These are phyloP conservation scores for Biscogniauxia marginata DNA, from an alignment of 2,329 filamentous ascomycete species.

Conservation along the genomic window DNA sequence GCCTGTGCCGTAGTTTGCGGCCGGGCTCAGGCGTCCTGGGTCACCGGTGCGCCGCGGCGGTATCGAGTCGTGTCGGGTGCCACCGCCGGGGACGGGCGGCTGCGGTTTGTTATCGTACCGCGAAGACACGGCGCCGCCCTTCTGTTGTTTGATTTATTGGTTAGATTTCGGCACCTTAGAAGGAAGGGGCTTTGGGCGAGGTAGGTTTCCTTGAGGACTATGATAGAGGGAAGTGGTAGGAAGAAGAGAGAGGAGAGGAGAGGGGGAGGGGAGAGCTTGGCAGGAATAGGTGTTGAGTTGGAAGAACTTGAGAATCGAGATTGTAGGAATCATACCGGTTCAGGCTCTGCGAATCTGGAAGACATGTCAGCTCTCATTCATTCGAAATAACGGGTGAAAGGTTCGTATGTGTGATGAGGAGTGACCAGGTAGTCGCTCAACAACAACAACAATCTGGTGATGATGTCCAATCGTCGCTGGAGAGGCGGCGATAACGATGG, in stretches of 20 bases:
- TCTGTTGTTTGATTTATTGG: conserved; percentile 34
- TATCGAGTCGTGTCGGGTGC: conserved; percentile 31
- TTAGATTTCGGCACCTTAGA: conserved; percentile 11
- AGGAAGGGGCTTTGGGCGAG: not conserved
- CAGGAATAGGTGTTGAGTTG: not conserved
- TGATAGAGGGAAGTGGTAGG: not conserved
- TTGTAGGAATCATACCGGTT: too few relatives aligned
- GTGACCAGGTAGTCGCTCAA: too few relatives aligned
- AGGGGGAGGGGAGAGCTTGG: not conserved
- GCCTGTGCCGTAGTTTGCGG: conserved; percentile 10
- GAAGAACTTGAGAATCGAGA: too few relatives aligned
- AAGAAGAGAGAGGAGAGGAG: not conserved
- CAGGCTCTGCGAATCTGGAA: conserved; percentile 51
- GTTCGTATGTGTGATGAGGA: too few relatives aligned
- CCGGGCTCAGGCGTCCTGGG: conserved; percentile 21
- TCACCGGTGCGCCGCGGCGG: conserved; percentile 27
- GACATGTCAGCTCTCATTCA: conserved; percentile 15
- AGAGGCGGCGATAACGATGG: conserved; percentile 18
- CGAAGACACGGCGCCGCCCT: conserved; percentile 29
- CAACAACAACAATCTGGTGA: not conserved
- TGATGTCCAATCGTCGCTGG: not conserved
- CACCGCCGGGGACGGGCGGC: conserved; percentile 39
- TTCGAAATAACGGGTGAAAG: too few relatives aligned
- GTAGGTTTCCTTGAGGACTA: not conserved
- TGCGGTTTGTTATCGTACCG: conserved; percentile 51